Evolutionary conservation across 495 filamentous ascomycete genomes (phyloP).

Genomic region (Trichodelitschia bisporula): DNA sequence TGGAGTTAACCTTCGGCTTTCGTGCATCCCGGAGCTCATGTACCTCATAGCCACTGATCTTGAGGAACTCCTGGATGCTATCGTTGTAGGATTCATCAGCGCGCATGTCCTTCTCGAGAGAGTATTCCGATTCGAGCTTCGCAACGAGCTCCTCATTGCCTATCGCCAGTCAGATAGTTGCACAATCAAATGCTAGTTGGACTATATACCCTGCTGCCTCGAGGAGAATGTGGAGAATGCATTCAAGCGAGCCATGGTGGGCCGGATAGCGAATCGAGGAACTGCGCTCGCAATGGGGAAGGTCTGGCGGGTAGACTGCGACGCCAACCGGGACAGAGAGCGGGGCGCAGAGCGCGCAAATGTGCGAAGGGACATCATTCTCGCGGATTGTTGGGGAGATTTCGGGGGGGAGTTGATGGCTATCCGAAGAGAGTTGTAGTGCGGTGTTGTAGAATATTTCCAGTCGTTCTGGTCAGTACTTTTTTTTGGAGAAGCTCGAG

Average conservation of each 20-base stretch:
- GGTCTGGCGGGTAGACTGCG: constrained; percentile 26
- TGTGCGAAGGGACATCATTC: constrained; percentile 53
- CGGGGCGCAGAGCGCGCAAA: constrained; percentile 49
- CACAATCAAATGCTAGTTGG: no score
- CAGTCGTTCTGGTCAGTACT: background rate
- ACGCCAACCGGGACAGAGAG: constrained; percentile 33
- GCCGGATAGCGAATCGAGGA: no score
- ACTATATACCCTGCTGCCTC: no score
- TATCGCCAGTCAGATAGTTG: no score
- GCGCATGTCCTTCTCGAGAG: constrained; percentile 31
- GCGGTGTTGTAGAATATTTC: background rate
- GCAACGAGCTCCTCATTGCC: constrained; percentile 47
- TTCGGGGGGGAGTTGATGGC: constrained; percentile 1
- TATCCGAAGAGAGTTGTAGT: constrained; percentile 1
- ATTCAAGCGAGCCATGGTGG: no score
- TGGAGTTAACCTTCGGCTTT: background rate
- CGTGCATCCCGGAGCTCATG: no score
- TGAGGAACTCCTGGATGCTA: constrained; percentile 46
- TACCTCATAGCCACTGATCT: no score
- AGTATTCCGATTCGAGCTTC: constrained; percentile 56
- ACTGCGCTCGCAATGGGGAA: no score
- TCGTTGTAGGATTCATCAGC: constrained; percentile 31
- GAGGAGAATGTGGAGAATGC: no score
- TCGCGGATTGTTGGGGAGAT: background rate
- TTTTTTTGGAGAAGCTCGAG: no score